A percentile compares a stretch with the other conserved stretches of the same genome.
These are phyloP conservation scores for Xylaria polymorpha DNA, from an alignment of 2,329 filamentous ascomycete genomes.

Conservation along the genomic window DNA sequence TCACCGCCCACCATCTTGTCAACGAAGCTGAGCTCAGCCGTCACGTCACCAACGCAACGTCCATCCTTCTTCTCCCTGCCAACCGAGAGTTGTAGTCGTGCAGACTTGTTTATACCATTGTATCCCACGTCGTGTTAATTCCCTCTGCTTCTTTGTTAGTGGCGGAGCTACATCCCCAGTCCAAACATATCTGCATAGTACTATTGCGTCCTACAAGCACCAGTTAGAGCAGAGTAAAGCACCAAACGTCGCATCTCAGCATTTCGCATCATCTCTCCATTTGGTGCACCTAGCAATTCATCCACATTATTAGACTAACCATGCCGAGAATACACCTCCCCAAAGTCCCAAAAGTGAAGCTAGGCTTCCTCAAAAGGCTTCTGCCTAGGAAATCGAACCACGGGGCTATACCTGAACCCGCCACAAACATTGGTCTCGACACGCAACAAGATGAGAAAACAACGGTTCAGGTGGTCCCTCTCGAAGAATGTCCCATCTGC, in stretches of 20 bases:
- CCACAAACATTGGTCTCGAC: slow-evolving; percentile 17
- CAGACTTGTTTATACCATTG: background rate
- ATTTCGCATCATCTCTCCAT: background rate
- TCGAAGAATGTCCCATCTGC: slow-evolving; percentile 57
- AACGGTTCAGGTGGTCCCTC: slow-evolving; percentile 25
- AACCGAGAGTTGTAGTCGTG: background rate
- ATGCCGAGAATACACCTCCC: slow-evolving; percentile 40
- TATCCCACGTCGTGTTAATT: slow-evolving; percentile 8
- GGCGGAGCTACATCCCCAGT: slow-evolving; percentile 3
- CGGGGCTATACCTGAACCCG: slow-evolving; percentile 16
- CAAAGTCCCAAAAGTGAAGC: slow-evolving; percentile 41
- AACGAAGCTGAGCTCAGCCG: slow-evolving; percentile 33
- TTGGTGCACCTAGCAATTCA: slow-evolving; percentile 7
- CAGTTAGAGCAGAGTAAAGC: slow-evolving; percentile 1
- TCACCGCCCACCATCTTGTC: slow-evolving; percentile 12
- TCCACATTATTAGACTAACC: slow-evolving; percentile 3
- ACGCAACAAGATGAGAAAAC: slow-evolving; percentile 35
- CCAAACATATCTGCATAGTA: background rate
- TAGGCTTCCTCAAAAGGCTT: slow-evolving; percentile 46
- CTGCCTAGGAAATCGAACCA: slow-evolving; percentile 31
- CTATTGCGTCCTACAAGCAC: slow-evolving; percentile 1
- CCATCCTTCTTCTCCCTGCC: background rate
- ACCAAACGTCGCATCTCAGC: background rate
- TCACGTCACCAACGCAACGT: slow-evolving; percentile 19
- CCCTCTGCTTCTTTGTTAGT: background rate